phyloP scores from a whole-genome alignment of 768 basidiomycete genomes.

The Boletus rubropictus region DNA sequence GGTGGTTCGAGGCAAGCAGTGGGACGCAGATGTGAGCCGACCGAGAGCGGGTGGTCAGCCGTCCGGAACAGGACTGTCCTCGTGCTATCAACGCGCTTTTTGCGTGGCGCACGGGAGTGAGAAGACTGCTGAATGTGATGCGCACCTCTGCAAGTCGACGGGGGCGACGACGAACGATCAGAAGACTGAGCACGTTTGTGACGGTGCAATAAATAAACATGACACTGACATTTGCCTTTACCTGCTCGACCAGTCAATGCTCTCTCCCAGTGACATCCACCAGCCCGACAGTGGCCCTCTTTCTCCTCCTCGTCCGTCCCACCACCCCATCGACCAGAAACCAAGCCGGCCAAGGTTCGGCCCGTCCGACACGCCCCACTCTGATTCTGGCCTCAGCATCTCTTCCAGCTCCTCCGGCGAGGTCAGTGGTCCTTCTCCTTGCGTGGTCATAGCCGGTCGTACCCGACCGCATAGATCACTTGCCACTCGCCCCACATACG shows the following conservation, averaged over 20 bases:
- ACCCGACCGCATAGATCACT: slow-evolving; percentile 5
- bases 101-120: slow-evolving; percentile 5
- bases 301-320: background rate
- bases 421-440: slow-evolving; percentile 16
- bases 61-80: slow-evolving; percentile 8
- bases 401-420: slow-evolving; percentile 30
- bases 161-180: background rate
- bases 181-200: background rate
- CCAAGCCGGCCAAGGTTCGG: background rate
- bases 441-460: slow-evolving; percentile 8
- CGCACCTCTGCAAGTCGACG: background rate
- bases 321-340: background rate
- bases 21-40: background rate
- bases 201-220: slow-evolving; percentile 4
- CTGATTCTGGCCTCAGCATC: slow-evolving; percentile 28
- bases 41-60: slow-evolving; percentile 1
- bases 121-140: background rate
- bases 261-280: slow-evolving; percentile 17
- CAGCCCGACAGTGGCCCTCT: slow-evolving; percentile 4
- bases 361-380: slow-evolving; percentile 19
- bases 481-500: background rate
- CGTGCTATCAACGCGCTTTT: slow-evolving; percentile 6
- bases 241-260: slow-evolving; percentile 12
- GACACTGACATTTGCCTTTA: slow-evolving; percentile 1
- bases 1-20: background rate